Evolutionary conservation across 2,329 filamentous ascomycete genomes (phyloP).

Genomic region (Colletotrichum spaethianum): DNA sequence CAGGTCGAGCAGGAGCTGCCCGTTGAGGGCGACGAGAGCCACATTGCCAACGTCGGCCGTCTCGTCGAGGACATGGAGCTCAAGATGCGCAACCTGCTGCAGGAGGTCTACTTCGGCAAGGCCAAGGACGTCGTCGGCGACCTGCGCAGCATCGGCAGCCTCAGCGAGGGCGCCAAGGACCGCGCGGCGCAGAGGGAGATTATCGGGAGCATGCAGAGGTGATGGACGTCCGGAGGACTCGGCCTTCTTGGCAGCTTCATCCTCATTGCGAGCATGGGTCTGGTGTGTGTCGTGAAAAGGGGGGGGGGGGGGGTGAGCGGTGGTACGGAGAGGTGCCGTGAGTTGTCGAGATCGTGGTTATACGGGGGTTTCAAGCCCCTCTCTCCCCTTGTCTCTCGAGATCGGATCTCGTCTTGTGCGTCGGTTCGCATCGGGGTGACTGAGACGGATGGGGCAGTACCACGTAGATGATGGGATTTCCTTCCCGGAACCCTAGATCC

Average conservation of each 20-base stretch:
- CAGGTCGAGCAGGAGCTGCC: slow-evolving; percentile 94
- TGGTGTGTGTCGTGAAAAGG: not conserved
- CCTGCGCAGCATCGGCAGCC: slow-evolving; percentile 85
- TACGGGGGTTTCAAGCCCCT: slow-evolving; percentile 1
- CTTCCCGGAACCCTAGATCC: slow-evolving; percentile 14
- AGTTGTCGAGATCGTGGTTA: slow-evolving; percentile 33
- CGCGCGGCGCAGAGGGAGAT: slow-evolving; percentile 90
- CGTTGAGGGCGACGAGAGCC: slow-evolving; percentile 90
- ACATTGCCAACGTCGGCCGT: slow-evolving; percentile 94
- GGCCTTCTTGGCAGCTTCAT: not conserved
- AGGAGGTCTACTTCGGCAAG: slow-evolving; percentile 99
- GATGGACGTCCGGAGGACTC: slow-evolving; percentile 41
- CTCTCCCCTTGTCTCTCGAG: slow-evolving; percentile 13
- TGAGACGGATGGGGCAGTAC: slow-evolving; percentile 1
- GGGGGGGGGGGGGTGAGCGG: not conserved
- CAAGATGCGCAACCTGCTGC: slow-evolving; percentile 97
- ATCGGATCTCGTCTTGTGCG: slow-evolving; percentile 15
- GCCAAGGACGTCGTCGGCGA: slow-evolving; percentile 98
- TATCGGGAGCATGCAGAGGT: slow-evolving; percentile 75
- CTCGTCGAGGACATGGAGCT: slow-evolving; percentile 99
- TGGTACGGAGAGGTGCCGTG: not conserved
- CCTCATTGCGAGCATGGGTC: not conserved
- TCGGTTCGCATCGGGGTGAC: slow-evolving; percentile 8
- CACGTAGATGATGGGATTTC: slow-evolving; percentile 21
- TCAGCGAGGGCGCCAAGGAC: slow-evolving; percentile 89